Conservation (phyloP, 306 rosid genomes). For the Pterocarpus santalinus region DNA sequence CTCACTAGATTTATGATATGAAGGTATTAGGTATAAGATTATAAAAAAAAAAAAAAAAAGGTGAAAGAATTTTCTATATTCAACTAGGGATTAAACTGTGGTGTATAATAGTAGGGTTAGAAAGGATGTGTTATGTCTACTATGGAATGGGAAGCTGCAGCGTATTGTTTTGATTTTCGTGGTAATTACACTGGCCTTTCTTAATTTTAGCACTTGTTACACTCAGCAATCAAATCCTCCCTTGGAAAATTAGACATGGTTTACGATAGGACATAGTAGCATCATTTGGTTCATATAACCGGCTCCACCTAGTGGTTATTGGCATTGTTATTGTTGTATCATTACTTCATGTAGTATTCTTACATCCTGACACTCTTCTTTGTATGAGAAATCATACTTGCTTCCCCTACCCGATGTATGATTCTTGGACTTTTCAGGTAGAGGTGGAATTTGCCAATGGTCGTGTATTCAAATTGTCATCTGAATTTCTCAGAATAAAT, state of each 20-base stretch:
- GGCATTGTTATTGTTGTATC: background rate
- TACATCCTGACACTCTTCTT: background rate
- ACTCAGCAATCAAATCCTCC: background rate
- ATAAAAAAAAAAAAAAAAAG: background rate
- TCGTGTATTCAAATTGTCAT: slow-evolving; percentile 68
- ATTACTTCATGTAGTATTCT: background rate
- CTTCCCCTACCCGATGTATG: background rate
- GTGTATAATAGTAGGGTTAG: background rate
- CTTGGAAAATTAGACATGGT: too few species aligned
- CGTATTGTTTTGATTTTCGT: background rate
- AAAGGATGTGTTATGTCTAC: background rate
- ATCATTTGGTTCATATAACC: background rate
- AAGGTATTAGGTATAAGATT: background rate
- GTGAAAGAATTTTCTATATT: background rate
- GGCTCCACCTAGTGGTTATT: background rate
- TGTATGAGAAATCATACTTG: slow-evolving; percentile 1
- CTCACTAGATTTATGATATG: background rate
- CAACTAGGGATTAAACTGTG: background rate
- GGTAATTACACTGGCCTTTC: background rate
- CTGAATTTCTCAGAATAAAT: slow-evolving; percentile 82
- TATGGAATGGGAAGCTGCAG: background rate
- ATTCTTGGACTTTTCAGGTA: slow-evolving; percentile 59
- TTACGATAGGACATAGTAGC: too few species aligned
- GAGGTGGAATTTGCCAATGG: slow-evolving; percentile 76
- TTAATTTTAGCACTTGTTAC: background rate